phyloP scores from a whole-genome alignment of 768 basidiomycete species.

The Kwoniella pini region DNA sequence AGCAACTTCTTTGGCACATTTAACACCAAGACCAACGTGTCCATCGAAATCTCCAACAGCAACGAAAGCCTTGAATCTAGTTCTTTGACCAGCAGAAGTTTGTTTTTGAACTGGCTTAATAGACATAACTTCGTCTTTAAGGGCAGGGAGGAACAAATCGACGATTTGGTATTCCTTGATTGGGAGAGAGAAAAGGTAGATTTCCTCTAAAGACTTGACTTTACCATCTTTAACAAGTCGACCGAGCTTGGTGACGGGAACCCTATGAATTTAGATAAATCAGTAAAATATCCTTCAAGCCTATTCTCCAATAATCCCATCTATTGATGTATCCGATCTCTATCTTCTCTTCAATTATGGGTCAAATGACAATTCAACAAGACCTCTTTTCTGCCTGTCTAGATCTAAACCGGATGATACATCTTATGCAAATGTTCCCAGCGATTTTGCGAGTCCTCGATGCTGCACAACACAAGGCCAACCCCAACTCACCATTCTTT shows the following conservation, averaged over 20 bases:
- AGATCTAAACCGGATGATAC: too few species aligned
- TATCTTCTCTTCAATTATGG: too few species aligned
- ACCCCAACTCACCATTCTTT: slow-evolving; percentile 87
- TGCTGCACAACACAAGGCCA: too few species aligned
- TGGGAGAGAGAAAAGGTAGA: slow-evolving; percentile 99
- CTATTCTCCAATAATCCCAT: too few species aligned
- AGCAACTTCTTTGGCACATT: slow-evolving; percentile 99
- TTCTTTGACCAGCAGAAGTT: slow-evolving; percentile 98
- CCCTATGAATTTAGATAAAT: slow-evolving; percentile 60
- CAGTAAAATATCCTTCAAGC: not conserved
- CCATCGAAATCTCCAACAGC: slow-evolving; percentile 99
- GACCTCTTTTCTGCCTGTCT: too few species aligned
- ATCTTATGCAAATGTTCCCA: too few species aligned
- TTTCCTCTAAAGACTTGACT: slow-evolving; percentile 99
- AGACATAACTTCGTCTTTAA: slow-evolving; percentile 97
- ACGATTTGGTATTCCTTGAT: slow-evolving; percentile 99
- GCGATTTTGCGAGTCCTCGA: too few species aligned
- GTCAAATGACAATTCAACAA: too few species aligned
- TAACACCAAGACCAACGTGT: slow-evolving; percentile 98
- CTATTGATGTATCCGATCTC: too few species aligned
- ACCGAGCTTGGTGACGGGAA: slow-evolving; percentile 97
- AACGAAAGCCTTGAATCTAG: slow-evolving; percentile 99
- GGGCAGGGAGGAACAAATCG: slow-evolving; percentile 97
- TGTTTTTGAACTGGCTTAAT: slow-evolving; percentile 99
- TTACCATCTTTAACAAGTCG: slow-evolving; percentile 99